Evolutionary conservation across 768 basidiomycete genomes (phyloP).

Genomic region (Pleurotus tuoliensis): DNA sequence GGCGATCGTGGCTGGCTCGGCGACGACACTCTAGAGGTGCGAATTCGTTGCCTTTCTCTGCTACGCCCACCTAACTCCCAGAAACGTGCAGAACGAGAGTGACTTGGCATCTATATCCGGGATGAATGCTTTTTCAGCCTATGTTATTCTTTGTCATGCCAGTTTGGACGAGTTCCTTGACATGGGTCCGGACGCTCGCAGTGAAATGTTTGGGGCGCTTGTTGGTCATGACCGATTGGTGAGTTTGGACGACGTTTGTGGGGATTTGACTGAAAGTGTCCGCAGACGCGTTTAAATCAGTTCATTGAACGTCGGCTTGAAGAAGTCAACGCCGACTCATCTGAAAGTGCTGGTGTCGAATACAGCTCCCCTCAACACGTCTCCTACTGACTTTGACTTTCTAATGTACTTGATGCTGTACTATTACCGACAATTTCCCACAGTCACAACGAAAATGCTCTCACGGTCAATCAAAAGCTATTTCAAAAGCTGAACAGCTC

Average conservation of each 20-base stretch:
- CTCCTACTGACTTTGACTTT: background rate
- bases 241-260: background rate
- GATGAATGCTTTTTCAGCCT: conserved; percentile 70
- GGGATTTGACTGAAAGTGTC: background rate
- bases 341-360: background rate
- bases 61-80: background rate
- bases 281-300: background rate
- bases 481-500: background rate
- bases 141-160: conserved; percentile 55
- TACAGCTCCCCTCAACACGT: background rate
- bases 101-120: conserved; percentile 52
- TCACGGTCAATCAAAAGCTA: too few relatives aligned
- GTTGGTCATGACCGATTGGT: conserved; percentile 54
- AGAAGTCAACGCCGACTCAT: background rate
- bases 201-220: conserved; percentile 39
- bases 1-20: conserved; percentile 61
- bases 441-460: too few relatives aligned
- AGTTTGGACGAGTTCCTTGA: conserved; percentile 54
- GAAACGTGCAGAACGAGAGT: conserved; percentile 43
- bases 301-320: background rate
- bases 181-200: conserved; percentile 41
- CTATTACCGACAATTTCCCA: background rate
- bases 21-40: conserved; percentile 46
- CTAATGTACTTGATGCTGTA: background rate
- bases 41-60: conserved; percentile 1